Percentiles rank a stretch among this genome's conserved stretches.
Evolutionary conservation across 2,329 filamentous ascomycete species (phyloP).

Genomic region (Calonectria hongkongensis): DNA sequence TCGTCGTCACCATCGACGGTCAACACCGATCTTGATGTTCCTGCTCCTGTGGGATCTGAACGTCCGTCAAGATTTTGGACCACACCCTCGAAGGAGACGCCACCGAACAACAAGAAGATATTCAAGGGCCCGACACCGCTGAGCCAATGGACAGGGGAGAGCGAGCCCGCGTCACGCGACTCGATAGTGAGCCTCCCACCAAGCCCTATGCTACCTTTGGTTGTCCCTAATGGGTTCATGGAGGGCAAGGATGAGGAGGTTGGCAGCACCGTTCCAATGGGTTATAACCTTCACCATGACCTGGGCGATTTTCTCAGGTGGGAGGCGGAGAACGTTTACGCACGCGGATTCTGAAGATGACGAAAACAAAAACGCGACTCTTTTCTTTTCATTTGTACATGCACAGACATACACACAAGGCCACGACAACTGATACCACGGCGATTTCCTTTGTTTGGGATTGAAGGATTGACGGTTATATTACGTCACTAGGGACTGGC

Average conservation of each 20-base stretch:
- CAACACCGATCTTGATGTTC: slow-evolving; percentile 60
- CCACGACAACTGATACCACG: slow-evolving; percentile 14
- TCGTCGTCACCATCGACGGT: slow-evolving; percentile 56
- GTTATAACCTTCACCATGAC: slow-evolving; percentile 76
- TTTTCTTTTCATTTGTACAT: slow-evolving; percentile 2
- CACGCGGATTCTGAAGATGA: slow-evolving; percentile 52
- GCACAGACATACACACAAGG: neutral
- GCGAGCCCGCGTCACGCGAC: slow-evolving; percentile 54
- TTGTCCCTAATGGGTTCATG: slow-evolving; percentile 65
- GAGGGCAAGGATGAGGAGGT: slow-evolving; percentile 51
- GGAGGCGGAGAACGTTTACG: slow-evolving; percentile 72
- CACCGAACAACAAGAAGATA: slow-evolving; percentile 58
- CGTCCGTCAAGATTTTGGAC: slow-evolving; percentile 60
- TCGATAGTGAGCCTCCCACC: slow-evolving; percentile 66
- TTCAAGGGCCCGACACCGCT: slow-evolving; percentile 55
- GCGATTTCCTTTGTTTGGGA: slow-evolving; percentile 19
- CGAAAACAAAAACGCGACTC: slow-evolving; percentile 26
- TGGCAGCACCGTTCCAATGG: slow-evolving; percentile 70
- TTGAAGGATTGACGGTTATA: slow-evolving; percentile 5
- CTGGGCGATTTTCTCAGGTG: slow-evolving; percentile 75
- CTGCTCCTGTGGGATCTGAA: slow-evolving; percentile 62
- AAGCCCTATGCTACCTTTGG: slow-evolving; percentile 68
- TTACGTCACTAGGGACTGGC: neutral
- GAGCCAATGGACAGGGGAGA: slow-evolving; percentile 62
- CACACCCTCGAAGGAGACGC: slow-evolving; percentile 47